phyloP scores from a whole-genome alignment of 441 rosid genomes.

The Biscutella laevigata region DNA sequence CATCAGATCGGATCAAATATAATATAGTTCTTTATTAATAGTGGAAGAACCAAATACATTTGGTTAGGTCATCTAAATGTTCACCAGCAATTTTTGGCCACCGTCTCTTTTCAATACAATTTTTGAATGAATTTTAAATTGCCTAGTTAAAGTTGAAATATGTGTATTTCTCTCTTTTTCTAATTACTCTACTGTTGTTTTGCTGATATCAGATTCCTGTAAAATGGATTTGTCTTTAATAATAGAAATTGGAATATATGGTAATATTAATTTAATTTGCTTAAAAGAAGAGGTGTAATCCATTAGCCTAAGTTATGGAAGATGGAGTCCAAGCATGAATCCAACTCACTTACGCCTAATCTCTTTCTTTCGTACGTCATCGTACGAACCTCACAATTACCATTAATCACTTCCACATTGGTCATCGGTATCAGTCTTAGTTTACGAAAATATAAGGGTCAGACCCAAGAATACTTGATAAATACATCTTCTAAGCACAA shows the following conservation, averaged over 20 bases:
- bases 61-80: slow-evolving; percentile 22
- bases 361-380: slow-evolving; percentile 21
- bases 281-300: slow-evolving; percentile 24
- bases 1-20: neutral
- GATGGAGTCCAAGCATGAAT: slow-evolving; percentile 34
- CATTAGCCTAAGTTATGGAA: slow-evolving; percentile 30
- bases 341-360: slow-evolving; percentile 24
- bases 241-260: slow-evolving; percentile 16
- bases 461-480: too few relatives aligned
- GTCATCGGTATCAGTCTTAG: too few relatives aligned
- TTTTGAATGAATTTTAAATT: neutral
- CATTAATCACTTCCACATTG: neutral
- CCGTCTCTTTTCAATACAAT: neutral
- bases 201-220: slow-evolving; percentile 12
- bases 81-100: slow-evolving; percentile 13
- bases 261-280: neutral
- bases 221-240: neutral
- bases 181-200: neutral
- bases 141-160: neutral
- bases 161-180: neutral
- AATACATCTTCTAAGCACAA: too few relatives aligned
- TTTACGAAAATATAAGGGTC: too few relatives aligned
- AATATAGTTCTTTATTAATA: neutral
- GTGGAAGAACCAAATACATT: slow-evolving; percentile 9
- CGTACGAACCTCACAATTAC: slow-evolving; percentile 13